Conservation (phyloP, 1,139 yeast genomes). For the Geotrichum fermentans region DNA sequence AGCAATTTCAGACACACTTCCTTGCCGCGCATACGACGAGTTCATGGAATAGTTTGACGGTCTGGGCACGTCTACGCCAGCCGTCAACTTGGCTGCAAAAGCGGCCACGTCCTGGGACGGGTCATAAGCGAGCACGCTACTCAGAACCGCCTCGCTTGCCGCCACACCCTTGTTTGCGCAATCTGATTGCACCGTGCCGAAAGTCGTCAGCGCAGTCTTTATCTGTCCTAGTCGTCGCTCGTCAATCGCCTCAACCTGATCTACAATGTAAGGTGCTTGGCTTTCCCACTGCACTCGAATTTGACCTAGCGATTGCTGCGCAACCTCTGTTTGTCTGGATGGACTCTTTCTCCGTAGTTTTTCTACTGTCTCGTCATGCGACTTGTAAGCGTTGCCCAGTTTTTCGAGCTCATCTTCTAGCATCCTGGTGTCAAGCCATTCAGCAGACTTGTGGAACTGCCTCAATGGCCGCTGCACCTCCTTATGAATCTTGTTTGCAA, state of each 20-base stretch:
- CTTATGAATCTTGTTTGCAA: slow-evolving; percentile 31
- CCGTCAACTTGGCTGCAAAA: slow-evolving; percentile 45
- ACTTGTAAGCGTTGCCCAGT: slow-evolving; percentile 27
- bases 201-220: slow-evolving; percentile 63
- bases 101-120: slow-evolving; percentile 55
- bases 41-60: neutral
- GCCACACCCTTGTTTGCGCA: slow-evolving; percentile 32
- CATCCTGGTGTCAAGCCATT: slow-evolving; percentile 32
- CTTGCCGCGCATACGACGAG: slow-evolving; percentile 3
- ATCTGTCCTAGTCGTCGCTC: slow-evolving; percentile 57
- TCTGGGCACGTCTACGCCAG: neutral
- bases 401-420: slow-evolving; percentile 30
- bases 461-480: slow-evolving; percentile 37
- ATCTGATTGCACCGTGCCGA: slow-evolving; percentile 51
- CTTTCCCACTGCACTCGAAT: slow-evolving; percentile 53
- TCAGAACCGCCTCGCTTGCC: slow-evolving; percentile 59
- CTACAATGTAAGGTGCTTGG: slow-evolving; percentile 73
- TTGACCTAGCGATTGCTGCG: slow-evolving; percentile 29
- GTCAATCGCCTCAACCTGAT: slow-evolving; percentile 72
- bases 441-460: slow-evolving; percentile 24
- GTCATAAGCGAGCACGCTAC: slow-evolving; percentile 56
- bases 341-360: slow-evolving; percentile 20
- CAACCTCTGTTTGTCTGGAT: slow-evolving; percentile 20
- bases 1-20: slow-evolving; percentile 6
- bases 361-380: slow-evolving; percentile 22